Conservation (phyloP, 805 yeast genomes). For the Candida xiaguanensis region DNA sequence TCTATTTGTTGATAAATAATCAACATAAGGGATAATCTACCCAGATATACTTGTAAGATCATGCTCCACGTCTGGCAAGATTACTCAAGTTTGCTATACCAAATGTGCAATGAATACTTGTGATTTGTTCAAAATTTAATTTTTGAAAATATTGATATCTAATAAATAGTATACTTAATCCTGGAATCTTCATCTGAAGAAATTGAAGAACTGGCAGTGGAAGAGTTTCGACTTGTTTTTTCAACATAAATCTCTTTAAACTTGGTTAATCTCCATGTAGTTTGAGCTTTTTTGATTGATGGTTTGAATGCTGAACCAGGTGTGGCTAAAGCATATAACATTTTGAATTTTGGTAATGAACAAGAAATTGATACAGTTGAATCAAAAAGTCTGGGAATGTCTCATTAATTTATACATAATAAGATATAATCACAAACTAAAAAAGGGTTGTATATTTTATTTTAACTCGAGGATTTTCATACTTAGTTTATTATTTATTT, state of each 20-base stretch:
- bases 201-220: background rate
- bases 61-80: background rate
- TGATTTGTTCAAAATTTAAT: no score
- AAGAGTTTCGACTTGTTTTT: slow-evolving; percentile 9
- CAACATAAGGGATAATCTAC: background rate
- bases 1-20: background rate
- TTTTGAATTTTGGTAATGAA: slow-evolving; percentile 2
- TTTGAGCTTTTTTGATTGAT: slow-evolving; percentile 26
- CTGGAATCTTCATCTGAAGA: background rate
- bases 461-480: background rate
- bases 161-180: background rate
- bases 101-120: background rate
- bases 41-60: no score
- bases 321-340: slow-evolving; percentile 23
- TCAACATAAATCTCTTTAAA: slow-evolving; percentile 29
- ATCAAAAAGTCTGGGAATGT: no score
- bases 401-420: background rate
- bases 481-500: no score
- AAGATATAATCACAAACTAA: background rate
- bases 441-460: background rate
- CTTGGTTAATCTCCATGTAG: slow-evolving; percentile 35
- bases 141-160: no score
- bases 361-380: background rate
- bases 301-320: slow-evolving; percentile 38
- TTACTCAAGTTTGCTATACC: background rate